phyloP scores from a whole-genome alignment of 2,329 filamentous ascomycete genomes.

The Torrubiellomyces zombiae region DNA sequence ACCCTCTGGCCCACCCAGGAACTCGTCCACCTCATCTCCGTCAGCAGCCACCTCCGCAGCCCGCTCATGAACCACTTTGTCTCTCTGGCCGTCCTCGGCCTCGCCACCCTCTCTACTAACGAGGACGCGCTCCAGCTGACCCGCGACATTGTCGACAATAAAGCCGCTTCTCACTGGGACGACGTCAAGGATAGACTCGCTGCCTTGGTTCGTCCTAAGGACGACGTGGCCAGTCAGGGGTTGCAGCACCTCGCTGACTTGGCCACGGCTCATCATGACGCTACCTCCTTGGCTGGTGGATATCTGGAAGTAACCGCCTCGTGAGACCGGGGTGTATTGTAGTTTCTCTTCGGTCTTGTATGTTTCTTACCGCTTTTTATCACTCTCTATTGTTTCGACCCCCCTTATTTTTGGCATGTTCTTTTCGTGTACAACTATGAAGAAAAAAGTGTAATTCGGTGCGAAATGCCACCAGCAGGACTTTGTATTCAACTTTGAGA shows the following conservation, averaged over 20 bases:
- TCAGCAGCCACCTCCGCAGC: slow-evolving; percentile 35
- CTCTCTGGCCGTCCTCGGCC: slow-evolving; percentile 39
- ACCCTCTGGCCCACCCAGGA: slow-evolving; percentile 44
- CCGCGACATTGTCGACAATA: slow-evolving; percentile 37
- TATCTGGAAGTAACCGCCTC: slow-evolving; percentile 19
- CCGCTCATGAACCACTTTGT: slow-evolving; percentile 54
- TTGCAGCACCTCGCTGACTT: slow-evolving; percentile 46
- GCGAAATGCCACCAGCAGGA: no score
- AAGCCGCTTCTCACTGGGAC: slow-evolving; percentile 38
- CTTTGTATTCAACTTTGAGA: no score
- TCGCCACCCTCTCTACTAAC: slow-evolving; percentile 37
- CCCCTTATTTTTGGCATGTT: no score
- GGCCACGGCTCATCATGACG: slow-evolving; percentile 26
- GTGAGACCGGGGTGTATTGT: slow-evolving; percentile 3
- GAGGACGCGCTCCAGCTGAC: slow-evolving; percentile 40
- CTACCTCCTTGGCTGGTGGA: slow-evolving; percentile 16
- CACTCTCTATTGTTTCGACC: no score
- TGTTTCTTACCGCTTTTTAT: no score
- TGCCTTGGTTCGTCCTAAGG: slow-evolving; percentile 17
- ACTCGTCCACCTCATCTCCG: slow-evolving; percentile 39
- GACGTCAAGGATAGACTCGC: slow-evolving; percentile 28
- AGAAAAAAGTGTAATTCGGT: no score
- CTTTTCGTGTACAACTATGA: no score
- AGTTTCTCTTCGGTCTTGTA: no score
- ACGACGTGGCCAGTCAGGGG: slow-evolving; percentile 30